Percentiles rank a stretch among this genome's conserved stretches.
Conservation (phyloP, 352 stramenopile species). For the Saprolegnia parasitica region DNA sequence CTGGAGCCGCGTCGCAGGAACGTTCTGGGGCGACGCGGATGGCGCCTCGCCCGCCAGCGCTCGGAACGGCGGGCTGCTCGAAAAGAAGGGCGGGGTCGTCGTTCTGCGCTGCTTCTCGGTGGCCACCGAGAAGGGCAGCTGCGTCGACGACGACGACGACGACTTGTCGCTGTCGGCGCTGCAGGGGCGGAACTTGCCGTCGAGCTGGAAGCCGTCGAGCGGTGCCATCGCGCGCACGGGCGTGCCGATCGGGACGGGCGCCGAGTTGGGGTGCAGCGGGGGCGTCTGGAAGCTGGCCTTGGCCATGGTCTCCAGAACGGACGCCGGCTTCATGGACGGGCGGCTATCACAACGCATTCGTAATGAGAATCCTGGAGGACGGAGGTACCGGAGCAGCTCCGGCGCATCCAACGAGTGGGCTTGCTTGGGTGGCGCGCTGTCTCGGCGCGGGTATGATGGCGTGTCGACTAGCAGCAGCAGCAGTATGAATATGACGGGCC, state of each 20-base stretch:
- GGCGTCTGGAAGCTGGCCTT: slow-evolving; percentile 17
- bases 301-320: neutral
- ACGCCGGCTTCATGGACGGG: neutral
- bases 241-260: neutral
- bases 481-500: no score
- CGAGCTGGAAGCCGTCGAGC: slow-evolving; percentile 6
- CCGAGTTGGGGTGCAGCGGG: slow-evolving; percentile 22
- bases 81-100: slow-evolving; percentile 4
- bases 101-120: neutral
- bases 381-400: slow-evolving; percentile 36
- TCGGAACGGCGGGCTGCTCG: slow-evolving; percentile 26
- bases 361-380: neutral
- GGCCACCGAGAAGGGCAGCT: slow-evolving; percentile 14
- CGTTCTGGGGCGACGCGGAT: slow-evolving; percentile 15
- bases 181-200: neutral
- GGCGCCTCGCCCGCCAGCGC: slow-evolving; percentile 5
- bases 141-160: slow-evolving; percentile 9
- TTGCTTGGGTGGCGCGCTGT: slow-evolving; percentile 33
- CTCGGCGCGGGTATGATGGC: neutral
- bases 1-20: slow-evolving; percentile 12
- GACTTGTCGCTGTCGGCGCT: slow-evolving; percentile 15
- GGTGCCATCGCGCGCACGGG: neutral
- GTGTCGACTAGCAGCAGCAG: neutral
- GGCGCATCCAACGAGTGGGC: slow-evolving; percentile 70
- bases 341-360: no score